Conservation (phyloP, 495 filamentous ascomycete species). For the Cercophora samala region DNA sequence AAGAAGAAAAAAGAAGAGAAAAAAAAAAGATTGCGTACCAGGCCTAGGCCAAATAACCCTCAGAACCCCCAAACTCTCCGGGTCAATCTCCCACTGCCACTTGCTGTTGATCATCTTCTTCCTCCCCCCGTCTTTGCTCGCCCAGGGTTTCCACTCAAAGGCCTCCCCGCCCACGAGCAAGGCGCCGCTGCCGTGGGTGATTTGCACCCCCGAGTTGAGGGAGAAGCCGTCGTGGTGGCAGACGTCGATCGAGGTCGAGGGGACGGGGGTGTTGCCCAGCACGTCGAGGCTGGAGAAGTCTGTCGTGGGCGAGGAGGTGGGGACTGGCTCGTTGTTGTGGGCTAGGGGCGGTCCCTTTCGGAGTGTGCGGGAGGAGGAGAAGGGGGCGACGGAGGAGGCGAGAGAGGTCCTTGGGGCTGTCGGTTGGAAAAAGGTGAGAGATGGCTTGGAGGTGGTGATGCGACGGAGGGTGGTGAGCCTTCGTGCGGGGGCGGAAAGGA, state of each 20-base stretch:
- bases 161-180: slow-evolving; percentile 81
- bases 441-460: neutral
- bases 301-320: slow-evolving; percentile 47
- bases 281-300: slow-evolving; percentile 77
- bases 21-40: slow-evolving; percentile 54
- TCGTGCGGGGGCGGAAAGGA: neutral
- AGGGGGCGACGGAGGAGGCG: neutral
- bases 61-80: slow-evolving; percentile 72
- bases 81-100: slow-evolving; percentile 74
- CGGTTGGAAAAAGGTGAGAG: neutral
- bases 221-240: slow-evolving; percentile 75
- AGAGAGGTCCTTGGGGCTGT: neutral
- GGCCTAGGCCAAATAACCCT: slow-evolving; percentile 84
- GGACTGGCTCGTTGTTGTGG: slow-evolving; percentile 22
- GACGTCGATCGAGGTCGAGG: slow-evolving; percentile 78
- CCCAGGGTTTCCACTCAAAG: slow-evolving; percentile 84
- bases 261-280: slow-evolving; percentile 68
- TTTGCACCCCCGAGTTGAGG: slow-evolving; percentile 69
- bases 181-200: slow-evolving; percentile 62
- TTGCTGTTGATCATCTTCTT: slow-evolving; percentile 62
- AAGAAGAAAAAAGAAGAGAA: too few relatives aligned
- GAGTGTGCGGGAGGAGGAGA: neutral
- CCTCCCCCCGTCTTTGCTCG: slow-evolving; percentile 11
- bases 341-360: neutral
- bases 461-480: neutral